A percentile compares a stretch with the other conserved stretches of the same genome.
Conservation (phyloP, 179 eudicot species). For the Corrigiola litoralis region DNA sequence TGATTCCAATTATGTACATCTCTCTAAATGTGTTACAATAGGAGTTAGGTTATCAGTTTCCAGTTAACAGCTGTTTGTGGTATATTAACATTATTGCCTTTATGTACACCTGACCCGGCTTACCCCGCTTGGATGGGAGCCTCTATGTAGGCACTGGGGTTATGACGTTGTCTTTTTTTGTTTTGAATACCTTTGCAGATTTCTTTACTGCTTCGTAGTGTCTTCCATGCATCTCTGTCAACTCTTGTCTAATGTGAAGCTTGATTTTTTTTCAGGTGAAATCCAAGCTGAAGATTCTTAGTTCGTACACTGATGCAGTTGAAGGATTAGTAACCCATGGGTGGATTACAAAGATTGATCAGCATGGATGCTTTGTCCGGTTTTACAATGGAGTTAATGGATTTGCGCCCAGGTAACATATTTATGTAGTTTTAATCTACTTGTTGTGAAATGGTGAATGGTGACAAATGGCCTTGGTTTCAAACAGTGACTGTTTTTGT, state of each 20-base stretch:
- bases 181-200: background rate
- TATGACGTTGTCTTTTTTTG: background rate
- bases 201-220: background rate
- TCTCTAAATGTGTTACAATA: too few species aligned
- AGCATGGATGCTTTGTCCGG: conserved; percentile 78
- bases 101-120: too few species aligned
- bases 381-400: conserved; percentile 98
- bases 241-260: conserved; percentile 3
- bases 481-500: too few species aligned
- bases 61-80: too few species aligned
- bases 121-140: too few species aligned
- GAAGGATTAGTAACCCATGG: conserved; percentile 91
- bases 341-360: conserved; percentile 88
- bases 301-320: conserved; percentile 80
- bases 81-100: too few species aligned
- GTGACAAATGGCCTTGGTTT: too few species aligned
- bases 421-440: background rate
- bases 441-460: background rate
- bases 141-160: too few species aligned
- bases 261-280: conserved; percentile 54
- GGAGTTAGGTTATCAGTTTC: too few species aligned
- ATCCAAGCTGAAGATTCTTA: conserved; percentile 74
- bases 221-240: background rate
- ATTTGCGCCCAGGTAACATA: conserved; percentile 73
- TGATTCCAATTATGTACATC: too few species aligned